Evolutionary conservation across 345 rosid genomes (phyloP).

Genomic region (Bruguiera parviflora): DNA sequence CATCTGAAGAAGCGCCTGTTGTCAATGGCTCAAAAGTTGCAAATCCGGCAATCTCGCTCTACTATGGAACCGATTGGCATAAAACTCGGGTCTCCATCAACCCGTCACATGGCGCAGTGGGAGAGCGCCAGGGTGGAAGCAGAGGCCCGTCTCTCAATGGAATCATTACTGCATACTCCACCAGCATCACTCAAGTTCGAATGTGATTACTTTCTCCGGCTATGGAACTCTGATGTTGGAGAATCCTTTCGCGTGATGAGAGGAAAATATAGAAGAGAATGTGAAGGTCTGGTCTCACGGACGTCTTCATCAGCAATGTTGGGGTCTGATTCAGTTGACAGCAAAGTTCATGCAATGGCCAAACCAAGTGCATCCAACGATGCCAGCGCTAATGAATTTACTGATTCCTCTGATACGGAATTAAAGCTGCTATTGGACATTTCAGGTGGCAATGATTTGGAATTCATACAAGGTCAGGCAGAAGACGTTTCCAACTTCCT

Average conservation of each 20-base stretch:
- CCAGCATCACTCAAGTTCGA: constrained; percentile 13
- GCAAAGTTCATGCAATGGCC: constrained; percentile 6
- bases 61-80: neutral
- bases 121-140: constrained; percentile 30
- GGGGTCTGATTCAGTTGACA: constrained; percentile 15
- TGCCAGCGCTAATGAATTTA: constrained; percentile 24
- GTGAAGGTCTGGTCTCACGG: constrained; percentile 12
- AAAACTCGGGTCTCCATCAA: constrained; percentile 15
- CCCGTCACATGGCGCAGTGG: constrained; percentile 25
- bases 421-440: constrained; percentile 26
- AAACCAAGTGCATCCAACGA: constrained; percentile 3
- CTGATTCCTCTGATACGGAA: constrained; percentile 28
- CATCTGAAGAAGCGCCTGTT: constrained; percentile 29
- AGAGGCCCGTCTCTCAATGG: constrained; percentile 27
- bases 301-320: constrained; percentile 5
- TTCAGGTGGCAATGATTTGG: constrained; percentile 22
- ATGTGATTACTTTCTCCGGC: constrained; percentile 23
- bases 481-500: constrained; percentile 19
- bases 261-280: constrained; percentile 11
- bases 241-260: constrained; percentile 22
- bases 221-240: constrained; percentile 40
- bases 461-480: constrained; percentile 20
- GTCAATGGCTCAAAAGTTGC: neutral
- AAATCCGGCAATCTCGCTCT: constrained; percentile 8
- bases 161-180: constrained; percentile 10